Percentiles rank a stretch among this genome's conserved stretches.
These are phyloP conservation scores for Fusarium praegraminearum DNA, from an alignment of 2,329 filamentous ascomycete species.

Conservation along the genomic window DNA sequence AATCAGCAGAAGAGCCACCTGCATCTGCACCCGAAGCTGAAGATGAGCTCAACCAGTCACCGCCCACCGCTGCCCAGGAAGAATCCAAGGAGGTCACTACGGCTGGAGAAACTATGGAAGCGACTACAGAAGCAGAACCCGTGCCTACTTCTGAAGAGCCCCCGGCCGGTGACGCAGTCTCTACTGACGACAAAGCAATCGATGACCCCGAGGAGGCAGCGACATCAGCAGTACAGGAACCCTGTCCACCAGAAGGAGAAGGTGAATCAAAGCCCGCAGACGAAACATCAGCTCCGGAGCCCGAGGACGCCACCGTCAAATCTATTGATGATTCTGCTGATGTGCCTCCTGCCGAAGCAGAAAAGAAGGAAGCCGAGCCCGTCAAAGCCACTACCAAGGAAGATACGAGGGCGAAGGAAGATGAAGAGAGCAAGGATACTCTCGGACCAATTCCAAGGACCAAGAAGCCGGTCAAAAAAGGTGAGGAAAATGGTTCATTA, in stretches of 20 bases:
- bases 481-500: slow-evolving; percentile 57
- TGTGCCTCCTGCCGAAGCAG: slow-evolving; percentile 34
- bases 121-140: slow-evolving; percentile 8
- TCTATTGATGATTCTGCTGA: slow-evolving; percentile 35
- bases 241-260: slow-evolving; percentile 26
- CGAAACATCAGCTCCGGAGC: slow-evolving; percentile 28
- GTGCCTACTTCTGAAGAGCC: slow-evolving; percentile 16
- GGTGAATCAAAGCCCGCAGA: slow-evolving; percentile 33
- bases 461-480: slow-evolving; percentile 56
- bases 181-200: slow-evolving; percentile 43
- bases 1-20: slow-evolving; percentile 24
- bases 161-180: slow-evolving; percentile 30
- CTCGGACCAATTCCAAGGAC: slow-evolving; percentile 55
- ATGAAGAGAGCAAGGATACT: slow-evolving; percentile 56
- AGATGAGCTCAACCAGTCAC: slow-evolving; percentile 14
- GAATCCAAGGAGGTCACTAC: slow-evolving; percentile 10
- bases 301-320: slow-evolving; percentile 35
- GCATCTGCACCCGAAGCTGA: slow-evolving; percentile 7
- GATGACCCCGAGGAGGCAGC: slow-evolving; percentile 36
- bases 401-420: slow-evolving; percentile 44
- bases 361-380: slow-evolving; percentile 34
- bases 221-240: slow-evolving; percentile 34
- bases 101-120: slow-evolving; percentile 11
- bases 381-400: slow-evolving; percentile 19
- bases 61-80: slow-evolving; percentile 10